Base-by-base conservation (phyloP, 306 rosid genomes). In the Cicer bijugum region DNA sequence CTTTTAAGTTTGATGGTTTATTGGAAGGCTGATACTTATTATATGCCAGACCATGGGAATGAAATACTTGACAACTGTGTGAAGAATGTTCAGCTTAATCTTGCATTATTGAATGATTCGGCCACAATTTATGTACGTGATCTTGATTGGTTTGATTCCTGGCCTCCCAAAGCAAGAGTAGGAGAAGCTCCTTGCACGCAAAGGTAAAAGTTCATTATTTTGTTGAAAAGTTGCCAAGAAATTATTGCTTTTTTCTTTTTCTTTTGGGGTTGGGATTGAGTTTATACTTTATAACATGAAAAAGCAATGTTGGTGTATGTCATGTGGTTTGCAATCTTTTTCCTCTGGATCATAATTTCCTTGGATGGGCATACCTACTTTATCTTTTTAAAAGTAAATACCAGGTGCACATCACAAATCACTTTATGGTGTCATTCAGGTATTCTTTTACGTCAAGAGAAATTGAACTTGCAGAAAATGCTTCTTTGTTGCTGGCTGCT, bases 61-160 rank as follows among this genome's bases (percentile, higher is more conserved):
- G 91, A 84, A 80, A 83, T 91, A 76, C 96, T 94, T 67, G 85
- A 83, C 79, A 94, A 94, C 81, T 94, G 96, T 84, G 88, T 86
- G 11, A 83, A 75, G 78, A 94, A 91, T 72, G 81, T 91, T 56
- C 81, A 72, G 83, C 90, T 94, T 58, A 91, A 94, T 83, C 75
- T 77, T 71, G 85, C 81, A 74, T 63, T 83, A 52, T 82, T 88
- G 75, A 78, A 79, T 74, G 60, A 56, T 76, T 65, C 65, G 80
- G 92, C 87, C 61, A 59, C 78, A 51, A 72, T 89, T 59, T 72
- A 46, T 83, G 91, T 89, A 17, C 88, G 87, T 15, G 96, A 91
- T 59, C 95, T 94, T 72, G 92, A 94, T 82, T 94, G 98, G 98
- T 88, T 84, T 74, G 70, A 80, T 73, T 72, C 78, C 37, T 94